Base-by-base conservation (phyloP, 139 green algal species). In the Chlorella sp. region DNA sequence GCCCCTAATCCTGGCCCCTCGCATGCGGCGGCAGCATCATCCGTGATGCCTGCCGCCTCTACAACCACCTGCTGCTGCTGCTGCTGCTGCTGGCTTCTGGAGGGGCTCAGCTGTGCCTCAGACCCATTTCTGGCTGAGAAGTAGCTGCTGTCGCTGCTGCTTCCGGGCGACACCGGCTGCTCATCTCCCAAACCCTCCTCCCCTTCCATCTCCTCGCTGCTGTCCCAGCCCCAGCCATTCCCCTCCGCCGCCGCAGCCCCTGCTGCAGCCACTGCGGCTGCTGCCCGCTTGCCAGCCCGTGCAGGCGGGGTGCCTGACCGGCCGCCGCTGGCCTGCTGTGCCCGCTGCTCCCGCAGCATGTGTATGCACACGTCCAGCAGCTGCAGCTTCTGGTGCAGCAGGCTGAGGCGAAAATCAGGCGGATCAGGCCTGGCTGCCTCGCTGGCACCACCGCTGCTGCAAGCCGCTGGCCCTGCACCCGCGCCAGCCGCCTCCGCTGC, bases 361-460 rank as follows among this genome's bases (percentile, higher is more conserved):
- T 89, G 88, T 61, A 97, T 97, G 93, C 95, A 98, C 24, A 95
- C 42, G 78, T 97, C 92, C 77, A 98, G 91, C 87, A 98, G 93
- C 92, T 97, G 92, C 48, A 98, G 94, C 91, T 97, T 97, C 94
- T 98, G 95, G n/a, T 98, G 96, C 66, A 98, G 92, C 84, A 98
- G 89, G 89, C 93, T 95, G 68, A 64, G 37, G 37, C 86, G 60
- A 37, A 96, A 92, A 75, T 96, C 91, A 9, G 77, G 53, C 1
- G 39, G 3, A 66, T 66, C 42, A 3, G 79, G 79, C 79, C 42
- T 28, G 79, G n/a, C 37, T 77, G 69, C 3, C n/a, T 37, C 4
- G 75, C 75, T 48, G 34, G 11, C 40, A 4, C 34, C 9, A 32
- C 53, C 34, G 53, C 78, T 94, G 94, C 57, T 73, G 76, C 2